These are phyloP conservation scores for Heracleum sosnowskyi DNA, from an alignment of 129 eudicot genomes.

Conservation along the genomic window DNA sequence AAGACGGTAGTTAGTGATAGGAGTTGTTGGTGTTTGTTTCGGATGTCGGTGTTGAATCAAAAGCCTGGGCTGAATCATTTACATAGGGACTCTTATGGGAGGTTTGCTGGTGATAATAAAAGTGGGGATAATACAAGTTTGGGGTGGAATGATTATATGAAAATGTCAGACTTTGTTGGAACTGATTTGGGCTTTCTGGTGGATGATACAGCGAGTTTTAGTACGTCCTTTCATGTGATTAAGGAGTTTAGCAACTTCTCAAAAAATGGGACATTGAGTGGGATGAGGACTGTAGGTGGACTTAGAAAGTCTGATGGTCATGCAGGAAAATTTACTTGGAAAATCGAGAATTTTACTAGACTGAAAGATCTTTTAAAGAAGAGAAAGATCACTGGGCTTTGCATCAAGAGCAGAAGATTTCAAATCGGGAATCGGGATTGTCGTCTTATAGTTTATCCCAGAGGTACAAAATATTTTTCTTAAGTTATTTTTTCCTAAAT, in stretches of 20 bases:
- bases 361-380: constrained; percentile 91
- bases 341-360: constrained; percentile 83
- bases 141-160: constrained; percentile 99
- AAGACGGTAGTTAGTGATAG: constrained; percentile 56
- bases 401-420: constrained; percentile 97
- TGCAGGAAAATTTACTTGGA: constrained; percentile 92
- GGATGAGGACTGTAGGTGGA: constrained; percentile 52
- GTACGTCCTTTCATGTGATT: constrained; percentile 89
- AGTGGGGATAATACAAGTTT: constrained; percentile 96
- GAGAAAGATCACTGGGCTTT: constrained; percentile 97
- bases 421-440: constrained; percentile 97
- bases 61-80: constrained; percentile 75
- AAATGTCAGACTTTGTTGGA: constrained; percentile 69
- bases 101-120: constrained; percentile 96
- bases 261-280: constrained; percentile 56
- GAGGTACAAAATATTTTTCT: constrained; percentile 52
- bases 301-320: constrained; percentile 82
- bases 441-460: constrained; percentile 91
- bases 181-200: constrained; percentile 66
- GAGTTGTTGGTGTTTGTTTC: constrained; percentile 98
- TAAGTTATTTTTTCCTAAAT: not conserved
- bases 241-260: constrained; percentile 75
- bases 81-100: constrained; percentile 89
- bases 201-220: constrained; percentile 89
- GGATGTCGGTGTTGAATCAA: constrained; percentile 95